Evolutionary conservation across 2,329 filamentous ascomycete genomes (phyloP).

Genomic region (Neoscytalidium dimidiatum): DNA sequence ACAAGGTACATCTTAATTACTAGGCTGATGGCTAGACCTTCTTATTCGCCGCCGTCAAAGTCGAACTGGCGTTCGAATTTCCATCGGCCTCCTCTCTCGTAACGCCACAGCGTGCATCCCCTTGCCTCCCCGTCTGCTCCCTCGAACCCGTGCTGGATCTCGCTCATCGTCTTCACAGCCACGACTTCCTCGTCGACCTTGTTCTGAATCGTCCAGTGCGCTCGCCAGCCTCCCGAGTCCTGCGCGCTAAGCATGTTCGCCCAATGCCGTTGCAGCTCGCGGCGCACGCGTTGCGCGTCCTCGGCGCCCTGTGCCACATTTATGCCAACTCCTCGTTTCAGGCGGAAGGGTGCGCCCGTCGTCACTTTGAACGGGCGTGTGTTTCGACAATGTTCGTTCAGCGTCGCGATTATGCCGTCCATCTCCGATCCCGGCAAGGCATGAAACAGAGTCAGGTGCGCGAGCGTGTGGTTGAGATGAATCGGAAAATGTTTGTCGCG

Average conservation of each 20-base stretch:
- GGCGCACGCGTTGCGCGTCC: slow-evolving; percentile 37
- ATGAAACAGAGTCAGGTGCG: slow-evolving; percentile 50
- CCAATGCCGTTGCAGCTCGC: slow-evolving; percentile 39
- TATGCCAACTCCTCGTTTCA: slow-evolving; percentile 46
- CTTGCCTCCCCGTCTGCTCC: slow-evolving; percentile 36
- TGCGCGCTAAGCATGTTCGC: slow-evolving; percentile 43
- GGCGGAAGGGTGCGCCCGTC: slow-evolving; percentile 41
- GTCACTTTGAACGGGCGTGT: slow-evolving; percentile 40
- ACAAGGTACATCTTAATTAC: slow-evolving; percentile 4
- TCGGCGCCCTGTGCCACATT: slow-evolving; percentile 35
- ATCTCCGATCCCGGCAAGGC: slow-evolving; percentile 45
- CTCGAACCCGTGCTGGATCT: slow-evolving; percentile 35
- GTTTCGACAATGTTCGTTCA: slow-evolving; percentile 31
- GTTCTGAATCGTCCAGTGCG: slow-evolving; percentile 52
- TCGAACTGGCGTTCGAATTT: slow-evolving; percentile 38
- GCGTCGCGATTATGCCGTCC: slow-evolving; percentile 33
- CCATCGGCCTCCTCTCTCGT: slow-evolving; percentile 43
- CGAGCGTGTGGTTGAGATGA: slow-evolving; percentile 45
- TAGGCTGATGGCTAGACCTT: neutral
- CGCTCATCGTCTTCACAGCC: slow-evolving; percentile 39
- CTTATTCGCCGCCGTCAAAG: slow-evolving; percentile 27
- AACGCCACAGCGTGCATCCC: slow-evolving; percentile 45
- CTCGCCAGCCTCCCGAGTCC: slow-evolving; percentile 41
- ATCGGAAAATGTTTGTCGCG: slow-evolving; percentile 45
- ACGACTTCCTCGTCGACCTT: slow-evolving; percentile 45